Percentiles rank a stretch among this genome's conserved stretches.
Conservation (phyloP, 129 eudicot species). For the Saussurea involucrata region DNA sequence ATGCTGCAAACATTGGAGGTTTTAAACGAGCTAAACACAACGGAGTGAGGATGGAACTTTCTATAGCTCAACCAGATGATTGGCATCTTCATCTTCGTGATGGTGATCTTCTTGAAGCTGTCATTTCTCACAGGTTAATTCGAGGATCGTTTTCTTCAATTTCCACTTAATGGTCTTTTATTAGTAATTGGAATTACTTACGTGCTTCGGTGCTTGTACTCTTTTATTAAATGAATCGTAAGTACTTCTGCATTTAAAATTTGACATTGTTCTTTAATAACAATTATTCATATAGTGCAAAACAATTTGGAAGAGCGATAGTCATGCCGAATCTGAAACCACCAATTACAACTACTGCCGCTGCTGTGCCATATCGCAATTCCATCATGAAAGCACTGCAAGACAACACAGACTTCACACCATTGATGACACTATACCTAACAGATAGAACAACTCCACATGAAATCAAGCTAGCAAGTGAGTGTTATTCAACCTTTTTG, state of each 20-base stretch:
- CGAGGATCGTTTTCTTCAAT: neutral
- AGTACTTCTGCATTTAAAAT: neutral
- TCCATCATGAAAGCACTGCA: constrained; percentile 73
- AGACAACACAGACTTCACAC: constrained; percentile 59
- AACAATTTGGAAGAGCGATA: constrained; percentile 84
- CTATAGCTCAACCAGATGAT: constrained; percentile 91
- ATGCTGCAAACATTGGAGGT: constrained; percentile 19
- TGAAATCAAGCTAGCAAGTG: constrained; percentile 91
- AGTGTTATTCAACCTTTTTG: constrained; percentile 26
- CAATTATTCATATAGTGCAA: constrained; percentile 46
- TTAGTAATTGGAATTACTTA: neutral
- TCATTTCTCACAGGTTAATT: constrained; percentile 75
- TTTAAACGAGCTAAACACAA: constrained; percentile 20
- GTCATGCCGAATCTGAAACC: constrained; percentile 95
- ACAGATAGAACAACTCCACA: constrained; percentile 80
- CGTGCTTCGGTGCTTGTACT: neutral
- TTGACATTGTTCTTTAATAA: neutral
- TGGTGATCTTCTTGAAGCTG: constrained; percentile 84
- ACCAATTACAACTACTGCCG: constrained; percentile 81
- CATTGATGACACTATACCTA: constrained; percentile 92
- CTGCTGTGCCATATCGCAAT: constrained; percentile 62
- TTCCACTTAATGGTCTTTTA: neutral
- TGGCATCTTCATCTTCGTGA: constrained; percentile 99
- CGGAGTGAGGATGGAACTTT: constrained; percentile 63
- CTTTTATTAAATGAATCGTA: neutral